Base-by-base conservation (phyloP, 2,329 filamentous ascomycete species). In the Colletotrichum ledebouriae region DNA sequence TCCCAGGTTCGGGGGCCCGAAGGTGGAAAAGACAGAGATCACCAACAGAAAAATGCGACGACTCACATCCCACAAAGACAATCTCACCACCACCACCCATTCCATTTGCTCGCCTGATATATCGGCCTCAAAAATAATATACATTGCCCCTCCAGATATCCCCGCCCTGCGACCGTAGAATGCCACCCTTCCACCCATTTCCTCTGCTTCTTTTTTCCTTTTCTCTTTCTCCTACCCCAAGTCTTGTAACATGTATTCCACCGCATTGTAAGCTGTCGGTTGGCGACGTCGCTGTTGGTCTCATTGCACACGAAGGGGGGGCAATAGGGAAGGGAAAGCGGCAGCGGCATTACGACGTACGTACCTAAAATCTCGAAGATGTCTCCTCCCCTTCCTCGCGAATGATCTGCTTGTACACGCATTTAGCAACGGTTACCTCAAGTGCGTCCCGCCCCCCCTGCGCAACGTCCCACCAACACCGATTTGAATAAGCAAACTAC, bases 401-500 rank as follows among this genome's bases (percentile, higher is more conserved):
- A 11, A 1, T 29, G 6, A 41, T 5, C 37, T 17, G 7, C 37
- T 39, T 15, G 37, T 39, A 39, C 37, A 13, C 37, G 13, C 37
- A 39, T 15, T n/a, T 4, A 7, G 15, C 17, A 29, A 20, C 2
- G 34, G 15, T 53, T 44, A 33, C 25, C 37, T 39, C 37, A 9
- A 13, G 37, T 39, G 37, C 37, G 6, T 58, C 55, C 29, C 13
- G 10, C 17, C 41, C 10, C 10, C 34, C 55, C 4, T 15, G 64
- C 64, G 39, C 46, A 20, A 67, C 64, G 64, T 67, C 39, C 13
- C 64, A 64, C 64, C 13, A 64, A 67, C 44, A 34, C 60, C 64
- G 64, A 67, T 67, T 53, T 67, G 64, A 67, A 67, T 60, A 67
- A 67, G 60, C 64, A 67, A 53, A 64, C 64, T 59, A 67, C 64